Conservation (phyloP, 2,329 filamentous ascomycete species). For the Apiospora malaysiana region DNA sequence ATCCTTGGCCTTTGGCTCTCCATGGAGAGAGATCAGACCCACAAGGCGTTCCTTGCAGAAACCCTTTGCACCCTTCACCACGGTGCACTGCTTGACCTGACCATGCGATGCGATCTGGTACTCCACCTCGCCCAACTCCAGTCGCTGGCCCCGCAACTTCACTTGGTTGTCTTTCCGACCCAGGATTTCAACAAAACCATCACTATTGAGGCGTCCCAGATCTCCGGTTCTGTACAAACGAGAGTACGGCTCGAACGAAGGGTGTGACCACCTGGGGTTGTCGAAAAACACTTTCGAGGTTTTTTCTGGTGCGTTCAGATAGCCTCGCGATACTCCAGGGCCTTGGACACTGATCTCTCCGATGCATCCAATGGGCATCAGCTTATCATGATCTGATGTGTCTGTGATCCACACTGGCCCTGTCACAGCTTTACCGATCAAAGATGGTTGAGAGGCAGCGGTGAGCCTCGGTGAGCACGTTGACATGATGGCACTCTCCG, state of each 20-base stretch:
- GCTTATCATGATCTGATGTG: constrained; percentile 18
- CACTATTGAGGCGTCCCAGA: constrained; percentile 23
- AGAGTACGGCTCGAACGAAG: neutral
- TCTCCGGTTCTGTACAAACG: constrained; percentile 24
- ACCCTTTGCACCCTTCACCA: neutral
- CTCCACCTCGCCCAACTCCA: constrained; percentile 25
- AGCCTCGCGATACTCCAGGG: constrained; percentile 33
- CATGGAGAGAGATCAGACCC: neutral
- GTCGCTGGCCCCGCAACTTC: constrained; percentile 23
- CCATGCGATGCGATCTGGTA: constrained; percentile 2
- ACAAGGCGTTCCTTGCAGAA: neutral
- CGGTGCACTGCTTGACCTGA: neutral
- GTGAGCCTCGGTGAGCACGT: neutral
- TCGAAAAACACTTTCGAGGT: constrained; percentile 24
- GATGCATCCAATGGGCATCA: constrained; percentile 26
- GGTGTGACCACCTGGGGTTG: constrained; percentile 2
- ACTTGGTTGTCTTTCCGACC: constrained; percentile 24
- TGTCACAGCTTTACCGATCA: constrained; percentile 17
- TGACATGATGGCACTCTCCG: neutral
- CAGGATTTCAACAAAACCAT: constrained; percentile 21
- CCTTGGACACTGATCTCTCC: constrained; percentile 31
- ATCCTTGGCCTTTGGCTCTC: neutral
- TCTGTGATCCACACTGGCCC: constrained; percentile 23
- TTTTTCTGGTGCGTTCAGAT: constrained; percentile 36
- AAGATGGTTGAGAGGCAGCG: neutral